Evolutionary conservation across 306 rosid species (phyloP).

Genomic region (Prunus mira): DNA sequence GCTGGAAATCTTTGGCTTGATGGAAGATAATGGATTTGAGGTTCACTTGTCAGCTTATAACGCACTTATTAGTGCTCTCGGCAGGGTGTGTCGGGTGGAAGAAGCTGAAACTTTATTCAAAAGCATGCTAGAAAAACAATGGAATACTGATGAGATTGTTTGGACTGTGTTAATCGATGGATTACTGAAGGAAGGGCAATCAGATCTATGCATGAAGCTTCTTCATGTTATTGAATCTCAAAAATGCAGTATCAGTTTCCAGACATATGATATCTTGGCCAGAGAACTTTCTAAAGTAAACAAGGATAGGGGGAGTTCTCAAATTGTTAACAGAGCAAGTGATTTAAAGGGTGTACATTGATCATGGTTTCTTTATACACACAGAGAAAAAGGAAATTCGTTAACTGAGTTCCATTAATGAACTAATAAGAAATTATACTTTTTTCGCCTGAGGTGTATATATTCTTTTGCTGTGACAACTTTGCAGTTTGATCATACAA

Average conservation of each 20-base stretch:
- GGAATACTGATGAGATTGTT: constrained; percentile 46
- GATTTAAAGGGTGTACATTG: constrained; percentile 17
- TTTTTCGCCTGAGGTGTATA: not conserved
- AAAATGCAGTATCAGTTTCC: constrained; percentile 22
- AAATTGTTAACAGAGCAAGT: constrained; percentile 22
- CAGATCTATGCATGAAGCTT: constrained; percentile 33
- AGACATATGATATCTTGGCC: constrained; percentile 37
- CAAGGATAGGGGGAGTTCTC: constrained; percentile 16
- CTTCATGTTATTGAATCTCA: constrained; percentile 39
- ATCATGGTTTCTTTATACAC: constrained; percentile 6
- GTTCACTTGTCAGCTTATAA: constrained; percentile 20
- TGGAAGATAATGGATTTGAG: constrained; percentile 28
- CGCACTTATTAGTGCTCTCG: constrained; percentile 39
- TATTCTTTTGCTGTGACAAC: constrained; percentile 1
- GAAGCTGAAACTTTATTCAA: constrained; percentile 40
- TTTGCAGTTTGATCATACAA: constrained; percentile 8
- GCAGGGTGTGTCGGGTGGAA: constrained; percentile 21
- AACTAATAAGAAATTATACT: not conserved
- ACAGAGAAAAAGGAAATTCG: not conserved
- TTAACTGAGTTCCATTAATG: not conserved
- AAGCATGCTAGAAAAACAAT: constrained; percentile 35
- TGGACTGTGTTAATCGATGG: constrained; percentile 47
- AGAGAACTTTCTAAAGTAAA: constrained; percentile 31
- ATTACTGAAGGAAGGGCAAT: constrained; percentile 35
- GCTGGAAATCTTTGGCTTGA: constrained; percentile 23